Evolutionary conservation across 1,139 yeast species (phyloP).

Genomic region (Hyphopichia fennica): DNA sequence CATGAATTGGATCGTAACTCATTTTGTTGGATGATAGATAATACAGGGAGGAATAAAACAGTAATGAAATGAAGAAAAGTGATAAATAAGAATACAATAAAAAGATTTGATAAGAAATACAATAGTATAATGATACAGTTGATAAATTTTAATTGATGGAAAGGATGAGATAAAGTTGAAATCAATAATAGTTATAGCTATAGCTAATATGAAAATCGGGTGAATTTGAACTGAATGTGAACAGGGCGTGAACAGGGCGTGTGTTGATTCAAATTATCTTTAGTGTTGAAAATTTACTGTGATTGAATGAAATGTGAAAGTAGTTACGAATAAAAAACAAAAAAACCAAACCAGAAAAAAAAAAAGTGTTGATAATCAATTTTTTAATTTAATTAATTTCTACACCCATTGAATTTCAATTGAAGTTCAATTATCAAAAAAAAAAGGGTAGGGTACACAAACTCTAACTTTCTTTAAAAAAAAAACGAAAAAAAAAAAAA

Average conservation of each 20-base stretch:
- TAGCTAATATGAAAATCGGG: too few relatives aligned
- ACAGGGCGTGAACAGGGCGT: not conserved
- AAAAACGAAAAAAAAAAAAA: not conserved
- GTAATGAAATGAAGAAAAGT: not conserved
- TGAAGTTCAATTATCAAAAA: too few relatives aligned
- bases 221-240: not conserved
- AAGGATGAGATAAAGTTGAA: not conserved
- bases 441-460: not conserved
- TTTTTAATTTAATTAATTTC: too few relatives aligned
- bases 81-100: not conserved
- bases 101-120: not conserved
- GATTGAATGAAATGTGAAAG: too few relatives aligned
- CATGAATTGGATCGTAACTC: constrained; percentile 38
- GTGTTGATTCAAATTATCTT: not conserved
- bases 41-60: not conserved
- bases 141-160: too few relatives aligned
- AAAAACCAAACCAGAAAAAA: too few relatives aligned
- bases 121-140: not conserved
- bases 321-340: too few relatives aligned
- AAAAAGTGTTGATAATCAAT: too few relatives aligned
- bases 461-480: too few relatives aligned
- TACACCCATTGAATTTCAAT: too few relatives aligned
- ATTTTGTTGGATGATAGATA: constrained; percentile 10
- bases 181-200: too few relatives aligned
- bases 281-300: not conserved